Evolutionary conservation across 805 yeast species (phyloP), one percentile per base, ranked within the genome.

Genomic region (Cyberlindnera maritima): DNA sequence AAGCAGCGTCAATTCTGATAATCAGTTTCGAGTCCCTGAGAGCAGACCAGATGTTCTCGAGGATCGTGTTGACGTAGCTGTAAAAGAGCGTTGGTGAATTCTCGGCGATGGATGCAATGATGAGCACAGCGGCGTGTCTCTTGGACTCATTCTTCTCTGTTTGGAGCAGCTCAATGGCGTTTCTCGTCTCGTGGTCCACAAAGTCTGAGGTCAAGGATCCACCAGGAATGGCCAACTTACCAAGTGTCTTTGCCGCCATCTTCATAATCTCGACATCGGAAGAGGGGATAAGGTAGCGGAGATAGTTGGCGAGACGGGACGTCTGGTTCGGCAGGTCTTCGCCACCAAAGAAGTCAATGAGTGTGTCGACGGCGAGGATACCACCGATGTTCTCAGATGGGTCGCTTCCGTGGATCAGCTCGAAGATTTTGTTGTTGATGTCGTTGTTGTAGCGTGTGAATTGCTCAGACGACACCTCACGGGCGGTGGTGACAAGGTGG

Each of bases 151-250:
- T 89, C 54, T 88, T 83, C 52, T 90, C 96, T n/a, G 85, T 76
- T 29, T 88, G 87, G 20, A 92, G 75, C 92, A 97, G 85, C 65
- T 94, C 99, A 42, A 92, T 74, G 34, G 96, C 88, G 41, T 87
- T 76, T 60, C 85, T 88, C 9, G 94, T 94, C 64, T 92, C 97
- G 57, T 81, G 86, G 52, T 92, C 97, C 23, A 94, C 97, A 63
- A 92, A 85, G 42, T 90, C 97, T 1, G 95, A 90, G 0, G 96
- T 88, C 44, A 90, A 67, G 1, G 95, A 81, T 1, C 96, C 94
- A 23, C 96, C 96, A 0, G 96, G 92, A 6, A 83, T 80, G 0
- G 97, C 96, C 54, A 92, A 72, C 59, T 85, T 85, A 12, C 98
- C 99, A 53, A 94, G 72, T 0, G 96, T 88, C 44, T 76, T 76